Conservation (phyloP, 2,329 filamentous ascomycete species). For the Hymenoscyphus albidus region DNA sequence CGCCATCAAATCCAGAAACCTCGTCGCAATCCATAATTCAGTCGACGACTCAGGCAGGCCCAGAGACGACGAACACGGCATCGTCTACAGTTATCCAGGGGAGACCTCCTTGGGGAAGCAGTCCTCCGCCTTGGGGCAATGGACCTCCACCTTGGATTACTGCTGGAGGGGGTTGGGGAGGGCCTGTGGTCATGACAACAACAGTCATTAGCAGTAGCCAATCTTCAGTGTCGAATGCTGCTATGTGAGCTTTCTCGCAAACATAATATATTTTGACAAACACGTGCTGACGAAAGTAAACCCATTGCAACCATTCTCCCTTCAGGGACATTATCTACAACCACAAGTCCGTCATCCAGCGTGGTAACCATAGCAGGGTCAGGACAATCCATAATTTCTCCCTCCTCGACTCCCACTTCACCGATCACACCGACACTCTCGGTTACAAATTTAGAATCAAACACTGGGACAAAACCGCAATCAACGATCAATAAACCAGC, state of each 20-base stretch:
- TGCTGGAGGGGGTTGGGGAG: neutral
- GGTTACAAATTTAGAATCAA: neutral
- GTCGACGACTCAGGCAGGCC: neutral
- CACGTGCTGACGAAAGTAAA: neutral
- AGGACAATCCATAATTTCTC: neutral
- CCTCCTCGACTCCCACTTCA: neutral
- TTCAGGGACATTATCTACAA: neutral
- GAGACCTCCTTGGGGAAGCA: too few species aligned
- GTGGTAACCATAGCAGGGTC: neutral
- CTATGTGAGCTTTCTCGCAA: neutral
- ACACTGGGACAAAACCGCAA: neutral
- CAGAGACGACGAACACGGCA: neutral
- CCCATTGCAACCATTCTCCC: neutral
- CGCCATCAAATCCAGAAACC: neutral
- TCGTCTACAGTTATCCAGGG: neutral
- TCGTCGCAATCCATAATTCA: neutral
- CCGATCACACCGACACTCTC: neutral
- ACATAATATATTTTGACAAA: neutral
- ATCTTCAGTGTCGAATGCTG: neutral
- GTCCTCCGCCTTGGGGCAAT: neutral
- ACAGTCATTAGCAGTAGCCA: neutral
- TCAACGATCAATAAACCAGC: neutral
- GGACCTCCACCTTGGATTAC: neutral
- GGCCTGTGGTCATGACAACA: neutral
- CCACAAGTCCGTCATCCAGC: neutral